These are phyloP conservation scores for Polyrhizophydium stewartii DNA, from an alignment of 371 early-diverging fungal species.

Conservation along the genomic window DNA sequence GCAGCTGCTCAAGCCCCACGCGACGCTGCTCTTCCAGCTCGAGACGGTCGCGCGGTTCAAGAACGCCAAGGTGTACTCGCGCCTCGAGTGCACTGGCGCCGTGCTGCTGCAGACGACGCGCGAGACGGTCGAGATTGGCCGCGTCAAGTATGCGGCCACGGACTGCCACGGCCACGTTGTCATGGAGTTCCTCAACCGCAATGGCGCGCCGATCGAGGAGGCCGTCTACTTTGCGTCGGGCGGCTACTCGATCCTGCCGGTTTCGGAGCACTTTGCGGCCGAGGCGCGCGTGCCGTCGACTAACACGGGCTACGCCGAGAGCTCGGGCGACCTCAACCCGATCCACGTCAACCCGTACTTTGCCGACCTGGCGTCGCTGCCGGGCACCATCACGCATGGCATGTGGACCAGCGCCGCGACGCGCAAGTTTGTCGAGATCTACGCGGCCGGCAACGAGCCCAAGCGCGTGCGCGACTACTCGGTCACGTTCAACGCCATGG, in stretches of 20 bases:
- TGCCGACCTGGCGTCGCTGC: slow-evolving; percentile 86
- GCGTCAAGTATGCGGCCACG: slow-evolving; percentile 54
- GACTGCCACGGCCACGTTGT: slow-evolving; percentile 78
- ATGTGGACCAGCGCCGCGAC: slow-evolving; percentile 97
- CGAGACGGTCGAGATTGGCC: slow-evolving; percentile 79
- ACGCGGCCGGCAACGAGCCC: slow-evolving; percentile 93
- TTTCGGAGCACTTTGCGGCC: slow-evolving; percentile 75
- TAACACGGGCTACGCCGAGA: slow-evolving; percentile 84
- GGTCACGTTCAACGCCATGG: slow-evolving; percentile 81
- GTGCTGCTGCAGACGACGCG: slow-evolving; percentile 80
- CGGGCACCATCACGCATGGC: slow-evolving; percentile 94
- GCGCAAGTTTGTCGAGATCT: slow-evolving; percentile 91
- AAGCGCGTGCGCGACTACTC: slow-evolving; percentile 78
- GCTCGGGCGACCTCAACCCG: slow-evolving; percentile 92
- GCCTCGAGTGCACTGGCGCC: slow-evolving; percentile 64
- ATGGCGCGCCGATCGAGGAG: slow-evolving; percentile 77
- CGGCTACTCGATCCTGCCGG: slow-evolving; percentile 91
- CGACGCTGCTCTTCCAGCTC: slow-evolving; percentile 78
- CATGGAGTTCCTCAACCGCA: slow-evolving; percentile 73
- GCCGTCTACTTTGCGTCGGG: slow-evolving; percentile 78
- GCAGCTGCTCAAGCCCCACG: slow-evolving; percentile 44
- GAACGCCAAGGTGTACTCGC: slow-evolving; percentile 49
- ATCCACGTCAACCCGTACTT: slow-evolving; percentile 96
- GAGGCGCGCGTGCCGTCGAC: slow-evolving; percentile 69
- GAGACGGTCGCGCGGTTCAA: slow-evolving; percentile 75